Evolutionary conservation across 306 rosid genomes (phyloP), one percentile per base, ranked within the genome.

Genomic region (Carpinus viminea): DNA sequence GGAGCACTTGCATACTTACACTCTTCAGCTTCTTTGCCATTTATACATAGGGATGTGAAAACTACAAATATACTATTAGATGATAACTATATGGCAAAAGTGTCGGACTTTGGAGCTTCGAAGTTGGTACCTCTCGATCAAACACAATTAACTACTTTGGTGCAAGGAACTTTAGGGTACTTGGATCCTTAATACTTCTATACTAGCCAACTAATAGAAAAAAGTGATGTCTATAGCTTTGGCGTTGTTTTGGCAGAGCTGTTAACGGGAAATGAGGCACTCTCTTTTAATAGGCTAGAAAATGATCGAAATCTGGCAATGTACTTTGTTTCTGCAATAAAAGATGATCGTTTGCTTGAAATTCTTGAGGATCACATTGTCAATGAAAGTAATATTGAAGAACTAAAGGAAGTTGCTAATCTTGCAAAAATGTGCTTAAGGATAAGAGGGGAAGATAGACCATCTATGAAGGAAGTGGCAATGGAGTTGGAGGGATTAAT

Each of bases 181-280:
- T 80, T 89, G 6, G 90, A 87, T 24, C 90, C 93, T 0, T 85
- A 86, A 55, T 90, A 86, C 51, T 64, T 87, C 17, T 80, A 68
- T 0, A 85, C 88, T 13, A 85, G 89, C 56, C 86, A 82, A 2
- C 57, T 89, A 52, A 87, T 87, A 13, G 86, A 85, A n/a, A 90
- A 90, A 46, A 90, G 93, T 56, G 93, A 87, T 68, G 93, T 89
- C 0, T 88, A 86, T 51, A 87, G 91, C 18, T 90, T 90, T 20
- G 89, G 90, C 10, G 87, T 90, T 2, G 87, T 88, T 3, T 34
- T 90, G 7, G 75, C 83, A 2, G 92, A 90, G 76, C 48, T 90
- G n/a, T 24, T 88, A 4, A 90, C 89, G 0, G 84, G 91, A 26
- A 83, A 50, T 36, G 86, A 88, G 66, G 87, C 89, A 3, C 43